Evolutionary conservation across 129 eudicot species (phyloP).

Genomic region (Flaveria bidentis): DNA sequence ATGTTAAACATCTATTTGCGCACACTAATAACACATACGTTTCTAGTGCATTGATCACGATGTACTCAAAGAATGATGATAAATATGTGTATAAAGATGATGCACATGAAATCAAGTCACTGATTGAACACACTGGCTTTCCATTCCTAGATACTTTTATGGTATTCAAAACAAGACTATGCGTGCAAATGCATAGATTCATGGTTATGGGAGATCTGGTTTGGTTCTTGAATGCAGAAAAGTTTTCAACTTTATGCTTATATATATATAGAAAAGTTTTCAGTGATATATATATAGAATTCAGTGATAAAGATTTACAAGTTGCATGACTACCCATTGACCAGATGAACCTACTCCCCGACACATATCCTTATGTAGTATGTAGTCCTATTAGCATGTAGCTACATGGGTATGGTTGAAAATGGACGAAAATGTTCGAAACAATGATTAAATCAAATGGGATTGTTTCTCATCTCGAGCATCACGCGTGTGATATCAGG

Average conservation of each 20-base stretch:
- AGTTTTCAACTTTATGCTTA: conserved; percentile 49
- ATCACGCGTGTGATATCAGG: conserved; percentile 69
- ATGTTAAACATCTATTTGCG: conserved; percentile 58
- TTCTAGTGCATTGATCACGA: conserved; percentile 58
- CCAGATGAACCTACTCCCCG: conserved; percentile 52
- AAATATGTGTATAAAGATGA: neutral
- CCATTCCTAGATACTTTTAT: conserved; percentile 49
- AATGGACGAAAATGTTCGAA: too few relatives aligned
- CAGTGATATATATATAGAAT: conserved; percentile 70
- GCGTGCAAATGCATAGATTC: conserved; percentile 61
- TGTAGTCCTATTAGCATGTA: conserved; percentile 68
- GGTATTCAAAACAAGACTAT: conserved; percentile 28
- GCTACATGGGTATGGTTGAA: conserved; percentile 43
- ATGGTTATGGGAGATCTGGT: conserved; percentile 75
- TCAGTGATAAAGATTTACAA: conserved; percentile 71
- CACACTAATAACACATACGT: conserved; percentile 52
- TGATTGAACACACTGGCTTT: conserved; percentile 44
- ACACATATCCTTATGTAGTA: conserved; percentile 47
- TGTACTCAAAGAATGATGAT: conserved; percentile 52
- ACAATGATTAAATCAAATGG: too few relatives aligned
- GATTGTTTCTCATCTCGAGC: conserved; percentile 9
- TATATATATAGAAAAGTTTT: too few relatives aligned
- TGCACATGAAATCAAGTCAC: conserved; percentile 44
- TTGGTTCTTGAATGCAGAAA: conserved; percentile 37
- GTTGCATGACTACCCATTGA: conserved; percentile 47